Base-by-base conservation (phyloP, 257 asterid genomes). In the Plantago major region DNA sequence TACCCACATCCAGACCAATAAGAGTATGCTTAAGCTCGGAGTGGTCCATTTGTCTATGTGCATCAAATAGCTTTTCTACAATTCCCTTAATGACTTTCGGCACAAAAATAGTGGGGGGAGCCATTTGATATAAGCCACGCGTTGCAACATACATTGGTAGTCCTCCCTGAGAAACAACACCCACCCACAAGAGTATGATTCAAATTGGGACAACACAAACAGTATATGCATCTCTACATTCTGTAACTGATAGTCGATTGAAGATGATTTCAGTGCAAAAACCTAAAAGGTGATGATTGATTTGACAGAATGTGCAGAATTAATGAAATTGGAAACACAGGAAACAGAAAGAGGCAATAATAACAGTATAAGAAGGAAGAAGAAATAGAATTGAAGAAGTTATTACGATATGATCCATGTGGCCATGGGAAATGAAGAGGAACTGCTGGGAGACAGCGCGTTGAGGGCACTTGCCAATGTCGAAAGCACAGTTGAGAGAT, bases 141-240 rank as follows among this genome's bases (percentile, higher is more conserved):
- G 97, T 87, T 0, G 97, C 97, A 75, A 93, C 99, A 65, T 84
- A 89, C 97, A 93, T 89, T 9, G 99, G 99, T 26, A 93, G 69
- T 40, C 99, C 94, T 67, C 96, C 99, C 96, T 89, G n/a, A 16
- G 18, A 68, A 76, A 59, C 22, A 62, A 45, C 7, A 46, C 18
- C 33, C 38, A 26, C 16, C 26, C 26, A 22, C 26, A 22, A 22
- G 26, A 55, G 16, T 28, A 63, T 7, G 54, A 10, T n/a, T 58
- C 49, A 30, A 56, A 37, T 7, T 42, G 49, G 50, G 19, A n/a
- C 42, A 47, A 18, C 16, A 37, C 57, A 53, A 13, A 50, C 22
- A 22, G 26, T 14, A 18, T 13, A 55, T 18, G 42, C 3, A 64
- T 46, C 33, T 69, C 37, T 45, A 70, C 33, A 46, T 22, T 22